Evolutionary conservation across 495 filamentous ascomycete species (phyloP), one percentile per base, ranked within the genome.

Genomic region (Penicillium manginii): DNA sequence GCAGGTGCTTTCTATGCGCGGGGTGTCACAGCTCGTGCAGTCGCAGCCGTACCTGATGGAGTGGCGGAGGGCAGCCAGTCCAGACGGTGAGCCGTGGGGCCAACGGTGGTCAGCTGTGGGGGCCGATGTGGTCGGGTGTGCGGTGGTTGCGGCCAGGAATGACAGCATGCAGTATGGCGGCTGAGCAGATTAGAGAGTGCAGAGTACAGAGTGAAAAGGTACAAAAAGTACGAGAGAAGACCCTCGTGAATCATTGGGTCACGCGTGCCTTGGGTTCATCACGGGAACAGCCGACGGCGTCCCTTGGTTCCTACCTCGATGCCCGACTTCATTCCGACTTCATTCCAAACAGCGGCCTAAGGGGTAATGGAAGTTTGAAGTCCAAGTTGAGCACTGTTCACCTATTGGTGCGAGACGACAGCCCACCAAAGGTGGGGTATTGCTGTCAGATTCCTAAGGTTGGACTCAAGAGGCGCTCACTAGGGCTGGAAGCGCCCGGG

Each of bases 221-320:
- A n/a, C n/a, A 29, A 5, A 29, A 29, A 29, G 35, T 39, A 12
- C 3, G 0, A 4, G 33, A 14, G 33, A 12, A 11, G 11, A 37
- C 6, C 8, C 33, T 26, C 4, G 23, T 5, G 23, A 26, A 26
- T 26, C 4, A 26, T 6, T 26, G 26, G 29, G 48, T 50, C 48
- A 50, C 48, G 23, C 26, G 23, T 52, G 52, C 40, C 52, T 51
- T 56, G 58, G 58, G 21, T 60, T 35, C 39, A 17, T 8, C 48
- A 52, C 52, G 58, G 52, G 32, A 56, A 31, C 35, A 55, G 33
- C 47, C 52, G 26, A 29, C 9, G 26, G 26, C 26, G 26, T 29
- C 26, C 26, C 26, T 29, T 29, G 26, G 26, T 29, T 29, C 26
- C 26, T 23, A 7, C 9, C 26, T 29, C 26, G 6, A 5, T 29